Percentiles rank a stretch among this genome's conserved stretches.
Conservation (phyloP, 139 green algal species). For the Micractinium conductrix region DNA sequence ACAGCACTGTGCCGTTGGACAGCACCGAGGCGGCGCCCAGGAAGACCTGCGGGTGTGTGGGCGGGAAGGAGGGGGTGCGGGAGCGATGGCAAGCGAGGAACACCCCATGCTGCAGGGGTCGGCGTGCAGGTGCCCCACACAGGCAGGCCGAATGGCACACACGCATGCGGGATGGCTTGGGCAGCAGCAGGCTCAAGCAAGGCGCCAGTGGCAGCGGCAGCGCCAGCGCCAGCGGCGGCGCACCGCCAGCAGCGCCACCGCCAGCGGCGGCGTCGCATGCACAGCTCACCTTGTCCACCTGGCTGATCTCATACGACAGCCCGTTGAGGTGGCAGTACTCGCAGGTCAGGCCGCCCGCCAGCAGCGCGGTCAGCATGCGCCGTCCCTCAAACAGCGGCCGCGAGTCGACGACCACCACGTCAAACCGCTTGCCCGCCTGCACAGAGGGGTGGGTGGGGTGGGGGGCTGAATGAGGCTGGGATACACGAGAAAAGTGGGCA, state of each 20-base stretch:
- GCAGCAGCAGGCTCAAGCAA: too few relatives aligned
- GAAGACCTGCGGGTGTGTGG: constrained; percentile 63
- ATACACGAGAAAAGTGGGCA: background rate
- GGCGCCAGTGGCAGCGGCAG: too few relatives aligned
- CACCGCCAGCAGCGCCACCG: too few relatives aligned
- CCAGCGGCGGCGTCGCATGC: too few relatives aligned
- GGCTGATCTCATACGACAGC: constrained; percentile 79
- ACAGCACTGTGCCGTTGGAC: constrained; percentile 92
- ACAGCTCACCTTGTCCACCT: constrained; percentile 77
- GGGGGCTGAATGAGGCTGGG: background rate
- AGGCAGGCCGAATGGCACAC: too few relatives aligned
- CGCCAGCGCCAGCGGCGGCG: too few relatives aligned
- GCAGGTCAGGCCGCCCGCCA: constrained; percentile 75
- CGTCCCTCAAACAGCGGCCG: constrained; percentile 85
- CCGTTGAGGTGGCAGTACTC: constrained; percentile 82
- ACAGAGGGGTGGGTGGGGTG: background rate
- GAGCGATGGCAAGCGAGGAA: background rate
- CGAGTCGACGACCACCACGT: constrained; percentile 87
- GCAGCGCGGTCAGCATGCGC: constrained; percentile 66
- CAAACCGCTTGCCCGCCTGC: constrained; percentile 66
- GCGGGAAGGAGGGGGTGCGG: background rate
- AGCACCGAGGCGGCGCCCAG: constrained; percentile 91
- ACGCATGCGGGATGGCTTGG: background rate
- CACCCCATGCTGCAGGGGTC: too few relatives aligned
- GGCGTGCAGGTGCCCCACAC: too few relatives aligned